These are phyloP conservation scores for Tolypocladium ovalisporum DNA, from an alignment of 2,329 filamentous ascomycete genomes.

Conservation along the genomic window DNA sequence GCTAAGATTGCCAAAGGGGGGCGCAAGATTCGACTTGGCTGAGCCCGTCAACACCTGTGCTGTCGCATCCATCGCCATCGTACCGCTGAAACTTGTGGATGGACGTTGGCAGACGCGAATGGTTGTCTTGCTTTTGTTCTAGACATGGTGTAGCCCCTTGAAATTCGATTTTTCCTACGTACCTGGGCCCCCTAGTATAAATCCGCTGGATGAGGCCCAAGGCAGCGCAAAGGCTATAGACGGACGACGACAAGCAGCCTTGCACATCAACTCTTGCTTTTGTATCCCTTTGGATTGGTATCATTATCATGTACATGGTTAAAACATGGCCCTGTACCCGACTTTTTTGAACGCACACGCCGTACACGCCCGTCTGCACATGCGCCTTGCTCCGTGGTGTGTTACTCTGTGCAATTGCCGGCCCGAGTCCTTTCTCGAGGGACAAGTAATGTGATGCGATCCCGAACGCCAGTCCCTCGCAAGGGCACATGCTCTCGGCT, in stretches of 20 bases:
- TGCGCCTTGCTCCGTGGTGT: background rate
- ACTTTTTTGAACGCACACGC: background rate
- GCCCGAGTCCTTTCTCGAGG: background rate
- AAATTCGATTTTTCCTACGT: background rate
- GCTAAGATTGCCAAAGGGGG: constrained; percentile 45
- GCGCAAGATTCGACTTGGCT: constrained; percentile 31
- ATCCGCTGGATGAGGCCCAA: no score
- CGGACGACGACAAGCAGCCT: background rate
- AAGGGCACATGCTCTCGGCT: background rate
- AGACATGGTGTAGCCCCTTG: background rate
- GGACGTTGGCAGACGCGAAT: background rate
- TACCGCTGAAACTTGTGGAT: background rate
- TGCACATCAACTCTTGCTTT: background rate
- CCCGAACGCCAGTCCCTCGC: constrained; percentile 11
- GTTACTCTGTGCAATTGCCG: background rate
- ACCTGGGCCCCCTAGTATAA: background rate
- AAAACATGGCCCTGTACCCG: background rate
- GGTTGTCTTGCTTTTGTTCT: background rate
- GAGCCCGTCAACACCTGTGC: constrained; percentile 1
- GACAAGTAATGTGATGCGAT: background rate
- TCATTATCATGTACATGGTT: constrained; percentile 1
- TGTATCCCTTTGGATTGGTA: constrained; percentile 1
- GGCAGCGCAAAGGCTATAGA: background rate
- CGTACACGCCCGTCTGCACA: background rate
- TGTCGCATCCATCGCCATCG: background rate